Percentiles rank a stretch among this genome's conserved stretches.
Evolutionary conservation across 441 rosid species (phyloP).

Genomic region (Populus hybrid): DNA sequence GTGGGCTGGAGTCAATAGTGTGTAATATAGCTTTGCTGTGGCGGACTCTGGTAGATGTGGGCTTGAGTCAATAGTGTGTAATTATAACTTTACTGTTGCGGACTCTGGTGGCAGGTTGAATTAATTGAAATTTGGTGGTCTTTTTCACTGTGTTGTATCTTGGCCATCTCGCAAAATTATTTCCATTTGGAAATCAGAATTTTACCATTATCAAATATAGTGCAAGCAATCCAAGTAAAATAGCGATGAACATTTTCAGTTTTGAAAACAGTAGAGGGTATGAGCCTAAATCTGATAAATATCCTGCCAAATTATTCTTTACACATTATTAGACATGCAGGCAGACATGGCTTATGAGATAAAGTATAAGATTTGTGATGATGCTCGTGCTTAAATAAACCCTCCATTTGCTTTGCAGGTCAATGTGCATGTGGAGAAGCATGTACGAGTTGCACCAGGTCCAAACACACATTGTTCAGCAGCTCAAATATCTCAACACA

Average conservation of each 20-base stretch:
- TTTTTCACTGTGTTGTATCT: background rate
- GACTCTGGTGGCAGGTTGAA: background rate
- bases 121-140: background rate
- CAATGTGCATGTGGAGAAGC: constrained; percentile 98
- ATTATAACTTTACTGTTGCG: background rate
- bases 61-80: background rate
- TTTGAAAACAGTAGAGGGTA: background rate
- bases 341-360: background rate
- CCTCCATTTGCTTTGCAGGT: constrained; percentile 36
- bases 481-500: constrained; percentile 80
- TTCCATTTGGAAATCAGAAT: background rate
- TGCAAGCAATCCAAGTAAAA: background rate
- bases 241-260: no score
- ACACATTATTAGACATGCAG: background rate
- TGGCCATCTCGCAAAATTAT: background rate
- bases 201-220: background rate
- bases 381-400: background rate
- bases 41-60: background rate
- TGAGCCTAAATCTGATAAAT: background rate
- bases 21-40: background rate
- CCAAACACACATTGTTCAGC: constrained; percentile 88
- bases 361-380: background rate
- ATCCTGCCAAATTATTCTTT: background rate
- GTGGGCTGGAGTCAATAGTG: background rate
- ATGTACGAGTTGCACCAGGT: constrained; percentile 97